Evolutionary conservation across 441 rosid genomes (phyloP), one percentile per base, ranked within the genome.

Genomic region (Lepidium campestre): DNA sequence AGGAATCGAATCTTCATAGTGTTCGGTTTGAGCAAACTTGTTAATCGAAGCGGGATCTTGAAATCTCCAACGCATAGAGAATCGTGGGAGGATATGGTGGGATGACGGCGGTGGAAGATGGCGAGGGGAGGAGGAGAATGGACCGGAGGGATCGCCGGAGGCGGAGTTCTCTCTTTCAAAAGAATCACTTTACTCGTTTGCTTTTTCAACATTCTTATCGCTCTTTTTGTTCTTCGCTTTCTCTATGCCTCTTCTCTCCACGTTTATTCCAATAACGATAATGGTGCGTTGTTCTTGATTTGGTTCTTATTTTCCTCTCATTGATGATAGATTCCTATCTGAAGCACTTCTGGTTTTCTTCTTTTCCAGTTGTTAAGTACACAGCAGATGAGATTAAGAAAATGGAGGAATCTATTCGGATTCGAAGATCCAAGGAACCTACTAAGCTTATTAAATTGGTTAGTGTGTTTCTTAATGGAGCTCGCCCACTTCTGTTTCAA

Each of bases 191-290:
- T 94, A 32, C 65, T 85, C 46, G 84, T 94, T 76, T 91, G 98
- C 77, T 83, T 84, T 55, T 20, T 91, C 72, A 91, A 94, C 83
- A 94, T 91, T 79, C 76, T 88, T 70, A 76, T 89, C 53, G 97
- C 98, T 69, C 99, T 94, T 67, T 91, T 75, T 70, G 92, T 91
- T 74, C 91, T 94, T 68, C 91, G 88, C 53, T 86, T 89, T 72
- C 84, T 89, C 65, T 94, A 91, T 72, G 77, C 76, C 13, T 91
- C 96, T 63, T 91, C 97, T 61, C 89, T 91, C 70, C 85, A 88
- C 68, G 48, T 89, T 71, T 83, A 82, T 82, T 75, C 94, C 72
- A 75, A 73, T 53, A 53, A 65, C 67, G 86, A 81, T 54, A 23
- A 65, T 32, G 79, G 81, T 71, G 15, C 13, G 53, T 40, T 6